phyloP scores from a whole-genome alignment of 192 early-diverging fungal species.

The Phycomyces nitens region DNA sequence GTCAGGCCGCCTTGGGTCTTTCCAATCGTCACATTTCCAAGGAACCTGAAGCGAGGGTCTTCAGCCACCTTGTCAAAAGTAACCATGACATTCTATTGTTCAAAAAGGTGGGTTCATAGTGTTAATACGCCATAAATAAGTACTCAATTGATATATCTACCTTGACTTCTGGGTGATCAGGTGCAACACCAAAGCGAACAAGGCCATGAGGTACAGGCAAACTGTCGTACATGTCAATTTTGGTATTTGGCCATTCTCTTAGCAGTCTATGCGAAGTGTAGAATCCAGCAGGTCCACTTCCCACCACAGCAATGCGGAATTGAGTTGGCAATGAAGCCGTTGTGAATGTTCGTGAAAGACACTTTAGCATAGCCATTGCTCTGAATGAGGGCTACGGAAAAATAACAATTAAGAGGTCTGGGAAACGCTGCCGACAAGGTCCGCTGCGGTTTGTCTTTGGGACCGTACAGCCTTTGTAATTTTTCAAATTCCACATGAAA shows the following conservation, averaged over 20 bases:
- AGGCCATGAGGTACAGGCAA: slow-evolving; percentile 86
- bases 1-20: slow-evolving; percentile 32
- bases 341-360: too few relatives aligned
- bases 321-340: slow-evolving; percentile 11
- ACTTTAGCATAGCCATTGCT: too few relatives aligned
- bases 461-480: too few relatives aligned
- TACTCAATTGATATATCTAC: slow-evolving; percentile 42
- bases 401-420: too few relatives aligned
- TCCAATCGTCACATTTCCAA: slow-evolving; percentile 79
- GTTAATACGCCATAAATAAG: background rate
- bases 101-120: background rate
- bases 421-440: too few relatives aligned
- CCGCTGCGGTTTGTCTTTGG: too few relatives aligned
- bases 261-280: slow-evolving; percentile 84
- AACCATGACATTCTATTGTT: slow-evolving; percentile 71
- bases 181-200: slow-evolving; percentile 92
- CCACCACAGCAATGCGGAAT: slow-evolving; percentile 64
- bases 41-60: slow-evolving; percentile 67
- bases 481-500: too few relatives aligned
- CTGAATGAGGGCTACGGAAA: too few relatives aligned
- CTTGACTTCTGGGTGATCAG: slow-evolving; percentile 97
- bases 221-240: slow-evolving; percentile 83
- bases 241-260: slow-evolving; percentile 46
- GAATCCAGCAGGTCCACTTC: slow-evolving; percentile 84
- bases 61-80: slow-evolving; percentile 80